These are phyloP conservation scores for Citrus mangshanensis DNA, from an alignment of 345 rosid species.

Conservation along the genomic window DNA sequence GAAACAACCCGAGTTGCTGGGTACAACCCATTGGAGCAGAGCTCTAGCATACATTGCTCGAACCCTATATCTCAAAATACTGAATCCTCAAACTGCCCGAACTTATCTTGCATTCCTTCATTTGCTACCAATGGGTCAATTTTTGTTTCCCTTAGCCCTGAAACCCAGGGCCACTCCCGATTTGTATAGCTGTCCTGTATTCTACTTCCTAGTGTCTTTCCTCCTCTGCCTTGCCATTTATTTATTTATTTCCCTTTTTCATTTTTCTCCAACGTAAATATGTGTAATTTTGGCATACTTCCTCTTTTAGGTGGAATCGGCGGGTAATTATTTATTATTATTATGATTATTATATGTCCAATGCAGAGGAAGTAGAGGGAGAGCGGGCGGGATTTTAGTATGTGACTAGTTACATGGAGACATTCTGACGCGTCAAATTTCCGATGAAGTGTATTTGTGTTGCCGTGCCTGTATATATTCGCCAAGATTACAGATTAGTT, in stretches of 20 bases:
- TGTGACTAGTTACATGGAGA: not conserved
- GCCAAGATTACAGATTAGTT: not conserved
- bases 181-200: slow-evolving; percentile 16
- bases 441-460: not conserved
- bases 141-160: slow-evolving; percentile 2
- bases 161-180: slow-evolving; percentile 5
- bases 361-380: not conserved
- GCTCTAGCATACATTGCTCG: slow-evolving; percentile 2
- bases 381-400: not conserved
- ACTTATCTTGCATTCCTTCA: slow-evolving; percentile 6
- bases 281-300: not conserved
- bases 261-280: not conserved
- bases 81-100: slow-evolving; percentile 6
- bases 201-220: not conserved
- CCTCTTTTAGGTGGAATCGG: not conserved
- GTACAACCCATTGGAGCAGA: slow-evolving; percentile 8
- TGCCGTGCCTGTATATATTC: slow-evolving; percentile 1
- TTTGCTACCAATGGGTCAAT: slow-evolving; percentile 11
- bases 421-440: not conserved
- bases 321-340: not conserved
- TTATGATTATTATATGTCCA: not conserved
- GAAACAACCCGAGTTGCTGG: slow-evolving; percentile 9
- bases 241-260: not conserved
- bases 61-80: not conserved
- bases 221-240: not conserved